Conservation (phyloP, 371 early-diverging fungal genomes). For the Apophysomyces variabilis region DNA sequence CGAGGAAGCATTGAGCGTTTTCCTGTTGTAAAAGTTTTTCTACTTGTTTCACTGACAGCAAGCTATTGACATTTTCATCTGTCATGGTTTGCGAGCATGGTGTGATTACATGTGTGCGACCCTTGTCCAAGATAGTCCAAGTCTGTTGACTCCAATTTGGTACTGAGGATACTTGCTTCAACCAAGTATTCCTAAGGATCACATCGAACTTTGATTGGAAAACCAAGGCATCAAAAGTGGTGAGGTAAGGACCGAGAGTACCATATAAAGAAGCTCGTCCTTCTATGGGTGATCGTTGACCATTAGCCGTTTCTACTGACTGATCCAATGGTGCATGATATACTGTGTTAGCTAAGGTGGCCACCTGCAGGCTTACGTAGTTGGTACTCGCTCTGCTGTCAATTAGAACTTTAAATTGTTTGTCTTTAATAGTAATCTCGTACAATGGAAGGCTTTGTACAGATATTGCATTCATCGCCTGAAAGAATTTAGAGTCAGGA, state of each 20-base stretch:
- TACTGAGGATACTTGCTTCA: not conserved
- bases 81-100: not conserved
- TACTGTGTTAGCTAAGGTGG: not conserved
- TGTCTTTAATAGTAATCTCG: not conserved
- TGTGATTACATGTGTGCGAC: not conserved
- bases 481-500: not conserved
- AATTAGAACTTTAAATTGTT: not conserved
- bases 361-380: not conserved
- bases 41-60: not conserved
- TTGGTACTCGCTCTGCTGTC: slow-evolving; percentile 1
- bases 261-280: not conserved
- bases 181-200: not conserved
- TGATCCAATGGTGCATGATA: not conserved
- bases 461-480: not conserved
- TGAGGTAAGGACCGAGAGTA: not conserved
- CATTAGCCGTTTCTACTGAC: slow-evolving; percentile 4
- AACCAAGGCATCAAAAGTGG: not conserved
- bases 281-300: not conserved
- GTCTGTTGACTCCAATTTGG: not conserved
- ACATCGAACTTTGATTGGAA: not conserved
- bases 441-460: not conserved
- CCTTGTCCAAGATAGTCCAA: not conserved
- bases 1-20: not conserved
- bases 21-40: not conserved
- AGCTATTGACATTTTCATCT: not conserved